Percentiles rank a stretch among this genome's conserved stretches.
Conservation (phyloP, 2,329 filamentous ascomycete genomes). For the Aspergillus fumigatiaffinis region DNA sequence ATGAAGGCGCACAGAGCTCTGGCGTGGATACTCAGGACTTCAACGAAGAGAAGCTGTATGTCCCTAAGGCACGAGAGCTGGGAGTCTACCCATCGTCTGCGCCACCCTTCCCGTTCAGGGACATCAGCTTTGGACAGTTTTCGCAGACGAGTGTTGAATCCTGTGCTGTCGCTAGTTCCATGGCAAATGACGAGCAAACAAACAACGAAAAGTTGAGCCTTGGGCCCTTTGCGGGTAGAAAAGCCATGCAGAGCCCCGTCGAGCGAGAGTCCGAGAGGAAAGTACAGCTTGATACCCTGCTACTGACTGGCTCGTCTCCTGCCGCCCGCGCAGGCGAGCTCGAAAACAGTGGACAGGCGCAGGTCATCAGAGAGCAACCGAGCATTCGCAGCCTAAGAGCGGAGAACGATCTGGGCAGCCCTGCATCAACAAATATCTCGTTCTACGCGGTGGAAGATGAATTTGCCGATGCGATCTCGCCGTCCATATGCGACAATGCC, state of each 20-base stretch:
- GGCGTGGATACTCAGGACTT: background rate
- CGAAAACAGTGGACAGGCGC: slow-evolving; percentile 10
- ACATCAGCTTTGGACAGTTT: background rate
- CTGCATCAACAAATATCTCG: background rate
- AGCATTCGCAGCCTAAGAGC: slow-evolving; percentile 11
- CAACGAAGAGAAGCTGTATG: slow-evolving; percentile 13
- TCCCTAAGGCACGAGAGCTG: slow-evolving; percentile 10
- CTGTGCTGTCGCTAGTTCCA: background rate
- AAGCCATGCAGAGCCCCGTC: background rate
- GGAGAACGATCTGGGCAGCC: background rate
- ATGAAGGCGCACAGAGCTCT: background rate
- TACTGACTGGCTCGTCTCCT: slow-evolving; percentile 16
- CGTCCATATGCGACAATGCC: background rate
- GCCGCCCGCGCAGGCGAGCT: slow-evolving; percentile 13
- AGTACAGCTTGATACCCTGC: slow-evolving; percentile 6
- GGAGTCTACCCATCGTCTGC: slow-evolving; percentile 11
- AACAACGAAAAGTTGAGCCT: slow-evolving; percentile 4
- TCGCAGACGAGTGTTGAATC: slow-evolving; percentile 5
- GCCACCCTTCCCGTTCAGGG: slow-evolving; percentile 6
- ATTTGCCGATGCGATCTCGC: background rate
- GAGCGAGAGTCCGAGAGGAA: background rate
- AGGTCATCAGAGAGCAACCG: slow-evolving; percentile 7
- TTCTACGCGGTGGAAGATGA: background rate
- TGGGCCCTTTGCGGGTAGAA: background rate
- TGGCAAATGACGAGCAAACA: background rate